phyloP scores from a whole-genome alignment of 208 protist species.

The Crithidia sp. region DNA sequence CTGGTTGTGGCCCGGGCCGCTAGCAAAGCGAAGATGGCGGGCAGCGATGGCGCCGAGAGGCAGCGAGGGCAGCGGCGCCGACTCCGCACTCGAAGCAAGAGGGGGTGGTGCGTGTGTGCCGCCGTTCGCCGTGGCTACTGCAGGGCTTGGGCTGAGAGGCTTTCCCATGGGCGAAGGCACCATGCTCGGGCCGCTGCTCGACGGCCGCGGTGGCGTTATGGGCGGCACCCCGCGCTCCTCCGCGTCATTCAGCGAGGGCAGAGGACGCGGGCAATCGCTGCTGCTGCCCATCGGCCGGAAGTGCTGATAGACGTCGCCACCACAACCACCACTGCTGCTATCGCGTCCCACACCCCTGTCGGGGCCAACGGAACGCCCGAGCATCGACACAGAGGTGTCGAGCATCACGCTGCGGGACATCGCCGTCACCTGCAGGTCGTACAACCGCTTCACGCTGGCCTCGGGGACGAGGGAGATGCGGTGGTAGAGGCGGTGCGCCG shows the following conservation, averaged over 20 bases:
- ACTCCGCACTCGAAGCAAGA: not conserved
- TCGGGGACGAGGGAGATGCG: conserved; percentile 40
- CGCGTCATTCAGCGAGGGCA: not conserved
- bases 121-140: not conserved
- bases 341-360: not conserved
- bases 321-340: not conserved
- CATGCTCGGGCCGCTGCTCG: conserved; percentile 6
- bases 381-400: not conserved
- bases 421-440: conserved; percentile 13
- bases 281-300: conserved; percentile 5
- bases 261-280: conserved; percentile 6
- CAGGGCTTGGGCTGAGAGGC: not conserved
- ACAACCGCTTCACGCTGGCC: conserved; percentile 17
- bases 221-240: conserved; percentile 17
- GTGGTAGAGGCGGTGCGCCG: conserved; percentile 53
- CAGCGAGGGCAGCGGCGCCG: conserved; percentile 13
- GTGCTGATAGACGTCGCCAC: not conserved
- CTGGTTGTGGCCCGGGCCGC: not conserved
- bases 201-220: conserved; percentile 8
- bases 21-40: conserved; percentile 17
- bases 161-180: conserved; percentile 10
- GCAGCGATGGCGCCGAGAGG: conserved; percentile 4
- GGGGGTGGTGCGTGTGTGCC: not conserved
- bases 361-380: not conserved
- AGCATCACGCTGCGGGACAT: conserved; percentile 5